Percentiles rank a stretch among this genome's conserved stretches.
Conservation (phyloP, 73 alveolate genomes). For the Symbiodinium natans region DNA sequence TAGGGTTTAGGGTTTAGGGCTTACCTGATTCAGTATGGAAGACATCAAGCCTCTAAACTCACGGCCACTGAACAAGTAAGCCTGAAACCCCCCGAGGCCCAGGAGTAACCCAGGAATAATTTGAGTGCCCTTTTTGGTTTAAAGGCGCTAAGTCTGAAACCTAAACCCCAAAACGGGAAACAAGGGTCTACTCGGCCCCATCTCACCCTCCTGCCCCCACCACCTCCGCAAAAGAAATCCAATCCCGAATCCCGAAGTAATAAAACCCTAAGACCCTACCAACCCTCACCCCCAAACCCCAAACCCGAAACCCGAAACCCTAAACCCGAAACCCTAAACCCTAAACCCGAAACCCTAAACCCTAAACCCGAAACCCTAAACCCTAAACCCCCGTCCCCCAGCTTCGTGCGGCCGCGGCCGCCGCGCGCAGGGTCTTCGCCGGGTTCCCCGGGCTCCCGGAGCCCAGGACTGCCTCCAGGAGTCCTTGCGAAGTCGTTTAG, state of each 20-base stretch:
- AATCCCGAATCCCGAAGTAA: neutral
- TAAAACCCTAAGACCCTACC: neutral
- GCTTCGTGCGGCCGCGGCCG: neutral
- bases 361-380: neutral
- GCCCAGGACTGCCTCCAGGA: neutral
- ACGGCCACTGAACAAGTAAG: too few relatives aligned
- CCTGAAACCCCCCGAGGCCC: too few relatives aligned
- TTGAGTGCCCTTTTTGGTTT: too few relatives aligned
- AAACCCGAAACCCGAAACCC: neutral
- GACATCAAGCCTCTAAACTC: too few relatives aligned
- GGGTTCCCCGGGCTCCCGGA: neutral
- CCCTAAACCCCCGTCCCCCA: neutral
- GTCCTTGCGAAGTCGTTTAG: neutral
- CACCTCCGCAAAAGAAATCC: neutral
- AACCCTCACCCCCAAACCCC: neutral
- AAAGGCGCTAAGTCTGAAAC: neutral
- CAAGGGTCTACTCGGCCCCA: too few relatives aligned
- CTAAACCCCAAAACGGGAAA: neutral
- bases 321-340: neutral
- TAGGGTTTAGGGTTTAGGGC: neutral
- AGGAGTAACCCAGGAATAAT: too few relatives aligned
- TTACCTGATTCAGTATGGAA: too few relatives aligned
- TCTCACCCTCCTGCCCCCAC: too few relatives aligned
- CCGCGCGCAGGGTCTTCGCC: neutral
- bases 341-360: neutral